Percentiles rank a stretch among this genome's conserved stretches.
Conservation (phyloP, 192 early-diverging fungal species). For the Oehlia diaphana region DNA sequence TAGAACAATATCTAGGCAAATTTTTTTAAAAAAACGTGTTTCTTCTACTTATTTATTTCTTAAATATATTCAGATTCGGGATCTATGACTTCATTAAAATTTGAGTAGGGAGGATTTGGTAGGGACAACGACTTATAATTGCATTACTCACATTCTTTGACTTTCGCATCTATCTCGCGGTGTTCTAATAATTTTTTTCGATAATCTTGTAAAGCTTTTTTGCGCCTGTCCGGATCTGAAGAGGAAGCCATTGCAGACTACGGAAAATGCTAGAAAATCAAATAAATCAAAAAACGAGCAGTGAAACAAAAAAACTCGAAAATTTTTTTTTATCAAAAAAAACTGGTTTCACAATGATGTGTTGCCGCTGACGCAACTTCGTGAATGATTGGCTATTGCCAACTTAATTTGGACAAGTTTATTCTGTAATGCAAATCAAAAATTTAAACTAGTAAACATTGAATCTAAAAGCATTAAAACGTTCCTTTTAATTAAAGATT, state of each 20-base stretch:
- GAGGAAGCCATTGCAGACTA: conserved; percentile 34
- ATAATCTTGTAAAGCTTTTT: conserved; percentile 82
- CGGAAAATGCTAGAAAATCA: not conserved
- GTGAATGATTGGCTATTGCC: not conserved
- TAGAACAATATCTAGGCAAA: no score
- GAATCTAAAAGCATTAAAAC: not conserved
- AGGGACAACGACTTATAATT: not conserved
- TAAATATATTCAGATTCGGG: not conserved
- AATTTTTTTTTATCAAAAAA: not conserved
- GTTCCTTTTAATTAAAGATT: not conserved
- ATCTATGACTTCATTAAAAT: not conserved
- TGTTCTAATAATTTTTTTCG: conserved; percentile 88
- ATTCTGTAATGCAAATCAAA: not conserved
- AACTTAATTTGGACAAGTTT: not conserved
- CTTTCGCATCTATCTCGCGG: conserved; percentile 91
- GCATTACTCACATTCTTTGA: conserved; percentile 78
- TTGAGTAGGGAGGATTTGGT: no score
- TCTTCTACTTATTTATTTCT: no score
- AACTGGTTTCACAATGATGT: not conserved
- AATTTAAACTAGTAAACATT: not conserved
- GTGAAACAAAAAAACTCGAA: not conserved
- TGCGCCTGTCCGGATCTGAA: conserved; percentile 62
- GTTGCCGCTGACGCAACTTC: not conserved
- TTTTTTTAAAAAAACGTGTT: no score
- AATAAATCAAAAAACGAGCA: not conserved